A percentile compares a stretch with the other conserved stretches of the same genome.
phyloP scores from a whole-genome alignment of 1,284 basidiomycete species.

The Cryptococcus deneoformans region DNA sequence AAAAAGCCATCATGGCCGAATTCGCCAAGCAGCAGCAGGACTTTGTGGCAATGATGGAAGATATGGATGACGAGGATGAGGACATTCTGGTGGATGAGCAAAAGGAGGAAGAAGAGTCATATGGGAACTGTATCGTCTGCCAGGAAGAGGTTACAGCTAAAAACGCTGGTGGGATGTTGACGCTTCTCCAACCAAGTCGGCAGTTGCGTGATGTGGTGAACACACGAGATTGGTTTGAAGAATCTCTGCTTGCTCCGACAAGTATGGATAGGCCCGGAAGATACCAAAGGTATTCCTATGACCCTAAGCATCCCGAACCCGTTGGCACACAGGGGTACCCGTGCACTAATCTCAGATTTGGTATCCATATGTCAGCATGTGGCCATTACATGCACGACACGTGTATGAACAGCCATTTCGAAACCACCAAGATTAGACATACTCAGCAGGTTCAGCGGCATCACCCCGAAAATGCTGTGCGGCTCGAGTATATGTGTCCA shows the following conservation, averaged over 20 bases:
- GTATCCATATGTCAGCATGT: conserved; percentile 85
- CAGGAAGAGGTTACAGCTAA: conserved; percentile 82
- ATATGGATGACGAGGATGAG: conserved; percentile 56
- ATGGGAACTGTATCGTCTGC: conserved; percentile 95
- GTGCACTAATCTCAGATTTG: conserved; percentile 68
- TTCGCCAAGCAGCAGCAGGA: conserved; percentile 88
- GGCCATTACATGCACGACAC: conserved; percentile 97
- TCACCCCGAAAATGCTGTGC: conserved; percentile 87
- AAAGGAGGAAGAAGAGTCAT: conserved; percentile 57
- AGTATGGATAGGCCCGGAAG: conserved; percentile 62
- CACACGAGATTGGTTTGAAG: conserved; percentile 67
- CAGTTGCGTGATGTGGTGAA: conserved; percentile 76
- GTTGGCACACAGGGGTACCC: conserved; percentile 60
- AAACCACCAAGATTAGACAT: conserved; percentile 84
- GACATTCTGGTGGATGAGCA: conserved; percentile 59
- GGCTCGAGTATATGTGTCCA: conserved; percentile 95
- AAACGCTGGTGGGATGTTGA: conserved; percentile 83
- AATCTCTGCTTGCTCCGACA: conserved; percentile 63
- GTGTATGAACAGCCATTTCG: conserved; percentile 89
- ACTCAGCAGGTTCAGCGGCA: conserved; percentile 85
- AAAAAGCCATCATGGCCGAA: conserved; percentile 85
- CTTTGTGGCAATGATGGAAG: conserved; percentile 54
- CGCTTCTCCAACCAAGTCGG: conserved; percentile 83
- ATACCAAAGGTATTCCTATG: conserved; percentile 21
- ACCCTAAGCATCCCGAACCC: conserved; percentile 25